phyloP scores from a whole-genome alignment of 2,329 filamentous ascomycete genomes.

The Pyricularia sp. region DNA sequence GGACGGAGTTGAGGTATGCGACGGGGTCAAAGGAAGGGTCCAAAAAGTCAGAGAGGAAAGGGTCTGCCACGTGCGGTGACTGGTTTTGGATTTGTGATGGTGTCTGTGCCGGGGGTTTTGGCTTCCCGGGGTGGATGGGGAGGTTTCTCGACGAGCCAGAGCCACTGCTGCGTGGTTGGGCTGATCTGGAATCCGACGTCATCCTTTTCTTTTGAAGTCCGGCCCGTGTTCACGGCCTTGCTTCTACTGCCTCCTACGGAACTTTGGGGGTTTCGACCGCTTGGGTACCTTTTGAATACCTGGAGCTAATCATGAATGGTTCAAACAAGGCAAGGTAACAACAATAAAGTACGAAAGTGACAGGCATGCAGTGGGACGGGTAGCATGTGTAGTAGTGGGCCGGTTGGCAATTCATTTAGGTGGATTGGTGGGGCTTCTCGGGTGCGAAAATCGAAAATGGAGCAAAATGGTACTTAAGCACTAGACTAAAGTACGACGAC shows the following conservation, averaged over 20 bases:
- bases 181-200: constrained; percentile 25
- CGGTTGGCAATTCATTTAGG: background rate
- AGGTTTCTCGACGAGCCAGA: constrained; percentile 24
- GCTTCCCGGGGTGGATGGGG: constrained; percentile 29
- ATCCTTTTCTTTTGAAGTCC: background rate
- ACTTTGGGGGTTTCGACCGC: background rate
- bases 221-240: background rate
- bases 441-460: background rate
- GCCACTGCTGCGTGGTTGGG: constrained; percentile 24
- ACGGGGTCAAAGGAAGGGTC: constrained; percentile 75
- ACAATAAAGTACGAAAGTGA: background rate
- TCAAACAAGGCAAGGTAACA: background rate
- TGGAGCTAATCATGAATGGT: background rate
- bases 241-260: background rate
- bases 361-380: background rate
- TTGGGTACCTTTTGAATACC: background rate
- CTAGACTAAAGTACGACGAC: too few relatives aligned
- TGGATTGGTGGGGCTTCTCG: background rate
- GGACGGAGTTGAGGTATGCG: constrained; percentile 71
- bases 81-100: constrained; percentile 29
- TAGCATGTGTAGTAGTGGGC: background rate
- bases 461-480: too few relatives aligned
- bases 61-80: constrained; percentile 59
- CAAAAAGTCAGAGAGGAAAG: constrained; percentile 66
- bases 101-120: constrained; percentile 17